Base-by-base conservation (phyloP, 768 basidiomycete species). In the Chalciporus piperatus region DNA sequence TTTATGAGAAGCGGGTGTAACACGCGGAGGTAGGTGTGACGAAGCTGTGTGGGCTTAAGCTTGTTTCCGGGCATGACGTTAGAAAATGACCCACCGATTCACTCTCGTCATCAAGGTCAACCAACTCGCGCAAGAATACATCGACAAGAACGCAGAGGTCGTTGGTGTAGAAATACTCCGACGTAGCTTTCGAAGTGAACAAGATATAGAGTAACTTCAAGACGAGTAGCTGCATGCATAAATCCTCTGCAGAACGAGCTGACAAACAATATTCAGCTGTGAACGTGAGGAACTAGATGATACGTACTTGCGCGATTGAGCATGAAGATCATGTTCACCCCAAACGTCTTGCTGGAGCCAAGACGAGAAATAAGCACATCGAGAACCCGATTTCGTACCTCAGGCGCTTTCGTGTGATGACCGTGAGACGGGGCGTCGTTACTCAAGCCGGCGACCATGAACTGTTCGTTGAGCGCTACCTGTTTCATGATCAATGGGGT, bases 241-340 rank as follows among this genome's bases (percentile, higher is more conserved):
- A 74, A 63, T 93, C 96, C 62, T 99, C 97, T 7, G 90, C 76
- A 0, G 89, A 89, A 38, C 85, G 83, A 62, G 87, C 93, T 94
- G 30, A n/a, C 14, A n/a, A 47, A 37, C 14, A 41, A 16, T 27
- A 5, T 39, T 61, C 47, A 59, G 53, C n/a, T 4, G 22, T 4
- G 37, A 41, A 50, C 10, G 51, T 32, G 41, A 28, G 45, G 9
- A n/a, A 16, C 7, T 16, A 48, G n/a, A 33, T 16, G 32, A 33
- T 12, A 77, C 89, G 60, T 63, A 95, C 94, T 80, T 41, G 95
- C 89, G 52, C 97, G 85, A 63, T 99, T 98, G 41, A 99, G 75
- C 89, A 99, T 99, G 70, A 98, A 99, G 50, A 99, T 98, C 78
- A 99, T 82, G 66, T 98, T 99, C 72, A 94, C 95, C 4, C 95